Conservation (phyloP, 2,329 filamentous ascomycete species). For the Tolypocladium amazonense region DNA sequence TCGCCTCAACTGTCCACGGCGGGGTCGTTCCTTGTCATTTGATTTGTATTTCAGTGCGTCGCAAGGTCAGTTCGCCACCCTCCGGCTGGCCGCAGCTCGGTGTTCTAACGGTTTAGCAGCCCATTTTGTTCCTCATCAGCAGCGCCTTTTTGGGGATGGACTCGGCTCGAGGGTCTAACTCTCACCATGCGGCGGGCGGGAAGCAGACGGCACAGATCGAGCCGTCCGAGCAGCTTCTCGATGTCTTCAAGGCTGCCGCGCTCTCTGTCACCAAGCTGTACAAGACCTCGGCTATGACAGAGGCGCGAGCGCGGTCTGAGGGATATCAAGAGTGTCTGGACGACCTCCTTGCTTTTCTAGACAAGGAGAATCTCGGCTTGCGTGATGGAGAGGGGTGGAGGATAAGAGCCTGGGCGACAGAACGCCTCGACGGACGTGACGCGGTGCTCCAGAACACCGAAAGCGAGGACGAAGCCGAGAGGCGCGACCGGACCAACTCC, state of each 20-base stretch:
- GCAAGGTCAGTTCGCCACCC: background rate
- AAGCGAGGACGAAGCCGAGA: slow-evolving; percentile 60
- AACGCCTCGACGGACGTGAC: slow-evolving; percentile 56
- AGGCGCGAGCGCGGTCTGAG: slow-evolving; percentile 62
- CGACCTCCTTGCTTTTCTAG: slow-evolving; percentile 76
- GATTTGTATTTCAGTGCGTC: background rate
- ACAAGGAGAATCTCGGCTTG: slow-evolving; percentile 69
- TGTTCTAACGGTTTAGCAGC: background rate
- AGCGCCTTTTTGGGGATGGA: slow-evolving; percentile 5
- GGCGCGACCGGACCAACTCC: slow-evolving; percentile 48
- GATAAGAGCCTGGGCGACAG: slow-evolving; percentile 54
- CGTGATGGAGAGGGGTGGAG: slow-evolving; percentile 66
- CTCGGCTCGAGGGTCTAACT: slow-evolving; percentile 1
- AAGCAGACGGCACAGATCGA: slow-evolving; percentile 21
- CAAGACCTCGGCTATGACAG: slow-evolving; percentile 74
- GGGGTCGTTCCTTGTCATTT: slow-evolving; percentile 1
- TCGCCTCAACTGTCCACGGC: background rate
- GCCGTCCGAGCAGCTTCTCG: slow-evolving; percentile 58
- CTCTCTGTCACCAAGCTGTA: slow-evolving; percentile 94
- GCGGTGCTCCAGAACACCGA: slow-evolving; percentile 42
- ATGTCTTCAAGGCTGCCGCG: slow-evolving; percentile 85
- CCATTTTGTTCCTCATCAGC: background rate
- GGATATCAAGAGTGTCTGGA: slow-evolving; percentile 94
- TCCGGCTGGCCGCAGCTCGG: background rate
- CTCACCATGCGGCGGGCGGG: slow-evolving; percentile 10